Percentiles rank a stretch among this genome's conserved stretches.
These are phyloP conservation scores for Metarhizium brunneum DNA, from an alignment of 2,329 filamentous ascomycete genomes.

Conservation along the genomic window DNA sequence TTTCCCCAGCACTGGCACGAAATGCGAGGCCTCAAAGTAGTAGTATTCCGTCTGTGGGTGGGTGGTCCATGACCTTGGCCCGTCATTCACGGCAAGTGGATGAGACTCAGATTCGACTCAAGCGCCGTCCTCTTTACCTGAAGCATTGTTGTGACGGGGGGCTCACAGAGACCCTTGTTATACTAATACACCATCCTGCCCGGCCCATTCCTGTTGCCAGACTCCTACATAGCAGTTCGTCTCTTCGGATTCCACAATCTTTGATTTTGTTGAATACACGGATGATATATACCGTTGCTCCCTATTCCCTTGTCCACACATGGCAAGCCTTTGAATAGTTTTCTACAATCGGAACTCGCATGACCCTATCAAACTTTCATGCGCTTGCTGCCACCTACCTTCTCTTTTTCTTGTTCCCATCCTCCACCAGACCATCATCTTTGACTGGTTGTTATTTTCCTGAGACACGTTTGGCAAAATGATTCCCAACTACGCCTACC, in stretches of 20 bases:
- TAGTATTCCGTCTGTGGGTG: neutral
- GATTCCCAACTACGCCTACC: neutral
- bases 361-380: neutral
- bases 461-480: neutral
- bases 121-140: neutral
- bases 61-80: neutral
- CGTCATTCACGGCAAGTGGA: neutral
- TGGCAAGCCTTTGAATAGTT: neutral
- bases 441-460: neutral
- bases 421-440: neutral
- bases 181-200: neutral
- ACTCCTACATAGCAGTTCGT: neutral
- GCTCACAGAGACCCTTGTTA: neutral
- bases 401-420: neutral
- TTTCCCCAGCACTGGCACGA: slow-evolving; percentile 1
- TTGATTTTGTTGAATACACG: neutral
- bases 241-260: neutral
- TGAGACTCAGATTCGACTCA: slow-evolving; percentile 1
- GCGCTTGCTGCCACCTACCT: neutral
- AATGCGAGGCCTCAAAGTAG: neutral
- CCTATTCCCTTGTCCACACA: neutral
- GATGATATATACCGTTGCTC: neutral
- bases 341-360: neutral
- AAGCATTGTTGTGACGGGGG: neutral
- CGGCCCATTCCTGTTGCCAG: neutral